Conservation (phyloP, 1,284 basidiomycete genomes). For the Apiotrichum porosum region DNA sequence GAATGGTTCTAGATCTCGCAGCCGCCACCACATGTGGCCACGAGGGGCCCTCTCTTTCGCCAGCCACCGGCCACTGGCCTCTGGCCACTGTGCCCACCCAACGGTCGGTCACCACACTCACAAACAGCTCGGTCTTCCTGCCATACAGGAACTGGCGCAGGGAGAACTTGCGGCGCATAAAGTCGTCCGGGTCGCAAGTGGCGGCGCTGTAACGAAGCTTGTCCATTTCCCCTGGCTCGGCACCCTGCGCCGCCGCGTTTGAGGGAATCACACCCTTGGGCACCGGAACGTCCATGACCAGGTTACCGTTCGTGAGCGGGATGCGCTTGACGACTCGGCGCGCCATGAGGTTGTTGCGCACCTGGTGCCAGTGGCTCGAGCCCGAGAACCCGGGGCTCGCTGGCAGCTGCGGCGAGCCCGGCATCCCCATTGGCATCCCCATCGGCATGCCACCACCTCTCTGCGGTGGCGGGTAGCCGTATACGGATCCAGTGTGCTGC, state of each 20-base stretch:
- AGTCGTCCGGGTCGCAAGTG: conserved; percentile 55
- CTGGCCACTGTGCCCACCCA: not conserved
- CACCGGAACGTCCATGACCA: conserved; percentile 74
- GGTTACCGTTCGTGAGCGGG: conserved; percentile 73
- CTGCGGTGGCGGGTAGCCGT: conserved; percentile 12
- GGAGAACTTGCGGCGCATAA: conserved; percentile 59
- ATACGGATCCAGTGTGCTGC: conserved; percentile 3
- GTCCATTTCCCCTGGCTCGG: conserved; percentile 69
- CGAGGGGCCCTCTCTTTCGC: too few relatives aligned
- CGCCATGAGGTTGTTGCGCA: conserved; percentile 37
- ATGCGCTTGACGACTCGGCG: conserved; percentile 66
- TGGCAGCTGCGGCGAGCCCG: conserved; percentile 8
- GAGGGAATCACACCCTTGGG: conserved; percentile 71
- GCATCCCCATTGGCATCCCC: too few relatives aligned
- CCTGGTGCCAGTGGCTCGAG: conserved; percentile 36
- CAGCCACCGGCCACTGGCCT: too few relatives aligned
- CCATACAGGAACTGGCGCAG: conserved; percentile 78
- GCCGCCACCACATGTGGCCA: not conserved
- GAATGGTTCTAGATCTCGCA: too few relatives aligned
- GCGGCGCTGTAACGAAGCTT: conserved; percentile 62
- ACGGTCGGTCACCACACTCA: conserved; percentile 12
- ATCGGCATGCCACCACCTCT: too few relatives aligned
- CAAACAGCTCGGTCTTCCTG: conserved; percentile 81
- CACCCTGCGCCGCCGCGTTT: conserved; percentile 43
- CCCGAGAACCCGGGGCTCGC: conserved; percentile 25